Base-by-base conservation (phyloP, 352 stramenopile genomes). In the Phytopythium delawarense region DNA sequence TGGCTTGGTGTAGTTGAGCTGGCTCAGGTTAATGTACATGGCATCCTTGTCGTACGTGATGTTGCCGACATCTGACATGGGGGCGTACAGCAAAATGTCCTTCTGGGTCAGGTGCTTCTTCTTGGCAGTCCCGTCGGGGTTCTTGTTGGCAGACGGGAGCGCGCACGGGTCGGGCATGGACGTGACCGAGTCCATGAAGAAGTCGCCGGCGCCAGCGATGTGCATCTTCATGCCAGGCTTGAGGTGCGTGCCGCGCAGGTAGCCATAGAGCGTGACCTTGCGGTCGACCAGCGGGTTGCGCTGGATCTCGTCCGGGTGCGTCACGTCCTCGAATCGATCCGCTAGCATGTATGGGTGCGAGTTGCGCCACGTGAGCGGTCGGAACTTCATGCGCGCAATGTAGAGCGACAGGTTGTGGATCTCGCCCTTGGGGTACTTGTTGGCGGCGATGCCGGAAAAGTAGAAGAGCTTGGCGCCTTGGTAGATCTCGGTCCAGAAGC, bases 371-470 rank as follows among this genome's bases (percentile, higher is more conserved):
- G 97, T 90, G 4, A 99, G 72, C 15, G 98, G 98, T 5, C 98
- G 86, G 70, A 98, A 99, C 79, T 99, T 99, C 59, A 98, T 96
- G 40, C 97, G 80, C 18, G 86, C 89, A 66, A 99, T 98, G 70
- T 99, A 99, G 13, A 99, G 74, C 34, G 85, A 96, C 49, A 99
- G 74, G 63, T 99, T 99, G 40, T 98, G 91, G 61, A 99, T 96
- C 81, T 99, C 98, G 64, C 97, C 96, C 72, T 99, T 99, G 23
- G 97, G 88, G 82, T 99, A 99, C 72, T 99, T 99, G 63, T 98
- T 98, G 70, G 98, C 98, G 0, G 98, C 90, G 57, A 98, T 89
- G 39, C 98, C 98, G 0, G 89, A 98, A 62, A 99, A 98, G 75
- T 98, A 97, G 71, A 99, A 99, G n/a, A 98, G 74, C 70, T 98